Evolutionary conservation across 805 yeast genomes (phyloP), one percentile per base, ranked within the genome.

Genomic region (Komagataella pseudopastoris): DNA sequence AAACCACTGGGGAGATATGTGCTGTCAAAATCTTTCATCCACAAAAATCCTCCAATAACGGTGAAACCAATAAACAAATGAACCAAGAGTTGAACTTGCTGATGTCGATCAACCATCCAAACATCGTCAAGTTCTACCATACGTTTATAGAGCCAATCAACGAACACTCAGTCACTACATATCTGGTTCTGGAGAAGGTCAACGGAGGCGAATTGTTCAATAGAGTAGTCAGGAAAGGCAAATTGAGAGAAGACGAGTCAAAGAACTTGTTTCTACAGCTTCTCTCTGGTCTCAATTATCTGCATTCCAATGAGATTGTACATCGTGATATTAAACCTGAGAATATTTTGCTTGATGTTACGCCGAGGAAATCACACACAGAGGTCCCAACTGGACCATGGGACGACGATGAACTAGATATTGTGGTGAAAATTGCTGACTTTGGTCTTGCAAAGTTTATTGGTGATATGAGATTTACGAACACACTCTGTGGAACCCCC

Each of bases 321-420:
- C 98, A 93, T 66, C 77, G 99, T 50, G 98, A 91, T 67, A 72
- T 91, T 59, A 91, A 93, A 67, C 99, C 99, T 1, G 96, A 96
- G 6, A 91, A 91, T 62, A 70, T 91, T 44, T 72, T 91, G 48
- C 70, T 56, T 67, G 80, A 74, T 54, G 79, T 84, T 16, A 71
- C 70, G 1, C 80, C 58, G 12, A 51, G 60, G 14, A 23, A 36
- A 1, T 48, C 53, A 14, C 30, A 44, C 2, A 8, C 23, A 3
- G 50, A 51, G 49, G 46, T 22, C 8, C 63, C 58, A 48, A 60
- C 61, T 3, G 79, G 79, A 1, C 83, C 83, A 0, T 78, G 83
- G 83, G 83, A 76, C 58, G 64, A 68, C 1, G 68, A 76, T 51
- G 90, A 85, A 64, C 64, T 74, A 22, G 81, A 80, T 54, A 75